Base-by-base conservation (phyloP, 2,329 filamentous ascomycete genomes). In the Xylariaceae sp. region DNA sequence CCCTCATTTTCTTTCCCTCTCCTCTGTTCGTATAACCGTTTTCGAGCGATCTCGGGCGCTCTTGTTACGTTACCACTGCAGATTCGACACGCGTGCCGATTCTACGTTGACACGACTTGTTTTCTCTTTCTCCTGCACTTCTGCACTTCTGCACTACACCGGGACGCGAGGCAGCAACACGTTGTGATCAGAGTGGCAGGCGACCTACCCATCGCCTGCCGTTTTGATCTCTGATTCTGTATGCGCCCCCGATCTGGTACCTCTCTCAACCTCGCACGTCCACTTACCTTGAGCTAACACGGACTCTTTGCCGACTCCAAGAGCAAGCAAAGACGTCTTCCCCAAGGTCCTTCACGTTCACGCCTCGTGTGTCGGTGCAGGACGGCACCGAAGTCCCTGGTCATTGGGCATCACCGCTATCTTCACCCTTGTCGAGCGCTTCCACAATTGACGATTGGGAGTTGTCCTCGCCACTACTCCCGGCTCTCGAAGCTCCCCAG, bases 321-420 rank as follows among this genome's bases (percentile, higher is more conserved):
- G 72, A 73, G 72, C 66, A 69, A 71, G 72, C 73, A 72, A 85
- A 80, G 72, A 85, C 82, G 82, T 84, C 80, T 78, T 76, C 80
- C 71, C 72, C 74, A 78, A 77, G 72, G 67, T 72, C 76, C 73
- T 75, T 77, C 30, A 45, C 53, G 66, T 73, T 76, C 51, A 78
- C 80, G 80, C 81, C 82, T 82, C 76, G 80, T 85, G 83, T 83
- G 70, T 70, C 74, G 70, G 82, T 83, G 82, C 83, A 80, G 81
- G 82, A 84, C 78, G 80, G 79, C 74, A 70, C 68, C 68, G 72
- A 72, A 73, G 69, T 72, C 64, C 68, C 69, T 68, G 71, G 71
- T 68, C 70, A 71, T 64, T 69, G 69, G 56, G 73, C 72, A 58
- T 64, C 76, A n/a, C 76, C 78, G 62, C 73, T 70, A 58, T 87